phyloP scores from a whole-genome alignment of 306 rosid genomes.

The Clitoria ternatea region DNA sequence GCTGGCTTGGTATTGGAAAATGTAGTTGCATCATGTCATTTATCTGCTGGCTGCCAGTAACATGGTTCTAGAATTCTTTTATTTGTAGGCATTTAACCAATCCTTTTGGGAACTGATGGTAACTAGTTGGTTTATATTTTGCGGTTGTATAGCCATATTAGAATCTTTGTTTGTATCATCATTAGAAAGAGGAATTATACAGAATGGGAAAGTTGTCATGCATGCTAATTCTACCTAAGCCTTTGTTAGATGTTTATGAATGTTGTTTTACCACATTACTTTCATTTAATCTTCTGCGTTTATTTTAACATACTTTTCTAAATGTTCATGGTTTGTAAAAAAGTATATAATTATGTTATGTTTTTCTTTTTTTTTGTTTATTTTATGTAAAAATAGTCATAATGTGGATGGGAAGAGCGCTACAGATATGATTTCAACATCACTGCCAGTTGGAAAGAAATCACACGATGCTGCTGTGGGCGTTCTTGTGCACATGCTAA shows the following conservation, averaged over 20 bases:
- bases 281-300: background rate
- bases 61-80: background rate
- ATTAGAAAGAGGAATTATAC: slow-evolving; percentile 4
- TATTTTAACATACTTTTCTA: background rate
- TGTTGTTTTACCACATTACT: background rate
- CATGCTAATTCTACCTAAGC: background rate
- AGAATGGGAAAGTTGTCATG: background rate
- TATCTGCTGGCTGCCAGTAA: background rate
- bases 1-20: background rate
- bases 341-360: slow-evolving; percentile 15
- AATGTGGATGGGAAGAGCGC: slow-evolving; percentile 36
- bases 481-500: slow-evolving; percentile 74
- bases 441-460: slow-evolving; percentile 43
- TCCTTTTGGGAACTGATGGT: background rate
- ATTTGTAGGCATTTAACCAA: background rate
- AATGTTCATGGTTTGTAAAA: slow-evolving; percentile 12
- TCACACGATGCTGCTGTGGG: slow-evolving; percentile 94
- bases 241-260: slow-evolving; percentile 19
- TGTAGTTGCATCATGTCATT: background rate
- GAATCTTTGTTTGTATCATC: background rate
- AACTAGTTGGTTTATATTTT: background rate
- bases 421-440: slow-evolving; percentile 36
- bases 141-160: background rate
- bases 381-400: slow-evolving; percentile 41
- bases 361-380: background rate